Conservation (phyloP, 352 stramenopile genomes). For the Globisporangium canariense region DNA sequence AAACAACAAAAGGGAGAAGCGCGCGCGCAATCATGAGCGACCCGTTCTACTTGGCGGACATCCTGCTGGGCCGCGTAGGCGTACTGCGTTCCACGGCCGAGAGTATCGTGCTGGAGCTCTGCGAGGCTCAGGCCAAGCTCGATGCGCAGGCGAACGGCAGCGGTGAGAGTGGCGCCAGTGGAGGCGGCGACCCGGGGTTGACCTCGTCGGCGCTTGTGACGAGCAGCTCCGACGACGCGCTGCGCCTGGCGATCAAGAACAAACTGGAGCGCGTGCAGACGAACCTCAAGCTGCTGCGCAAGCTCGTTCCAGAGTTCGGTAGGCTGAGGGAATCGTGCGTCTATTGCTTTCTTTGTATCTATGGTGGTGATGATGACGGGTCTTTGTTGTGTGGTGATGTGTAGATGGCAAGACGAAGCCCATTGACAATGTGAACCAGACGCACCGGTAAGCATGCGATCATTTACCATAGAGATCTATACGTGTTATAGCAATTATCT, state of each 20-base stretch:
- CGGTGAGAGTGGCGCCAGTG: background rate
- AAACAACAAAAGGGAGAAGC: background rate
- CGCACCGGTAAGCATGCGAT: slow-evolving; percentile 45
- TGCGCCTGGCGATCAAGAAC: slow-evolving; percentile 79
- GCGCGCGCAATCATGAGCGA: slow-evolving; percentile 57
- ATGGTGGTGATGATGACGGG: background rate
- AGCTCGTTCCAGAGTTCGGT: slow-evolving; percentile 84
- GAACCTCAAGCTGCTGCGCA: slow-evolving; percentile 80
- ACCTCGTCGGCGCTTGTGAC: slow-evolving; percentile 3
- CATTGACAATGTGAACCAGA: slow-evolving; percentile 80
- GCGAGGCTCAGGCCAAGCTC: slow-evolving; percentile 64
- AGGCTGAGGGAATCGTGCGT: slow-evolving; percentile 4
- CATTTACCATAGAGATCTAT: background rate
- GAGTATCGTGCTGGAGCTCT: slow-evolving; percentile 83
- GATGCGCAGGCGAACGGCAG: slow-evolving; percentile 27
- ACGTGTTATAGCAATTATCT: background rate
- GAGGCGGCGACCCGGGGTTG: slow-evolving; percentile 8
- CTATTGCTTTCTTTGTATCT: background rate
- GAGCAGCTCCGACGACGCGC: slow-evolving; percentile 48
- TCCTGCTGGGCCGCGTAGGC: slow-evolving; percentile 76
- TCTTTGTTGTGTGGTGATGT: background rate
- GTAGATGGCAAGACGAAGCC: slow-evolving; percentile 84
- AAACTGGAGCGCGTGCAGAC: slow-evolving; percentile 85
- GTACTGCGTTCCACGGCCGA: slow-evolving; percentile 81
- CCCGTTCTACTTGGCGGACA: slow-evolving; percentile 85